A percentile compares a stretch with the other conserved stretches of the same genome.
These are phyloP conservation scores for Pestalotiopsis sp. DNA, from an alignment of 2,329 filamentous ascomycete genomes.

Conservation along the genomic window DNA sequence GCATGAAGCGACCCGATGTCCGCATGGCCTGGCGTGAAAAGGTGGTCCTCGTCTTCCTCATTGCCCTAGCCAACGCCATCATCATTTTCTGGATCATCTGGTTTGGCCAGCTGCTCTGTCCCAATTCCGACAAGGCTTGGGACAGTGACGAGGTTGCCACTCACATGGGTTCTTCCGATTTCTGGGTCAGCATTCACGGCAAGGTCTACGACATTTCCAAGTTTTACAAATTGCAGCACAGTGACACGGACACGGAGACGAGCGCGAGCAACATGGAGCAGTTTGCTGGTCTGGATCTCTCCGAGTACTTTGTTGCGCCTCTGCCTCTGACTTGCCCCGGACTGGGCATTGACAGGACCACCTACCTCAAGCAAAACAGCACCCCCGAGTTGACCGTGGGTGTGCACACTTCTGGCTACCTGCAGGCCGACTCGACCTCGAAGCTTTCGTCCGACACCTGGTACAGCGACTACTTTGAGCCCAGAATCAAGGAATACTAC, in stretches of 20 bases:
- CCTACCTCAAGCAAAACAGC: slow-evolving; percentile 65
- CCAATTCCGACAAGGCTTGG: slow-evolving; percentile 92
- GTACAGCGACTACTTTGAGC: slow-evolving; percentile 77
- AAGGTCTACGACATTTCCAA: slow-evolving; percentile 90
- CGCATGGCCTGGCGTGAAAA: slow-evolving; percentile 98
- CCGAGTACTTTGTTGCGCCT: slow-evolving; percentile 84
- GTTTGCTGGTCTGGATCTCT: slow-evolving; percentile 77
- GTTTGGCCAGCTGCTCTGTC: slow-evolving; percentile 85
- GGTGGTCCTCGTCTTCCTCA: slow-evolving; percentile 78
- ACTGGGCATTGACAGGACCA: slow-evolving; percentile 63
- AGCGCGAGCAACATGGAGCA: slow-evolving; percentile 69
- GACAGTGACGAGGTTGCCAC: slow-evolving; percentile 66
- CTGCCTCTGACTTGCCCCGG: slow-evolving; percentile 74
- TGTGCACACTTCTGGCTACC: slow-evolving; percentile 71
- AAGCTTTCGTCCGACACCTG: slow-evolving; percentile 68
- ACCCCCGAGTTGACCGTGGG: slow-evolving; percentile 60
- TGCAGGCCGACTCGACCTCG: slow-evolving; percentile 57
- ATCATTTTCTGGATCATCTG: slow-evolving; percentile 92
- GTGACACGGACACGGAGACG: slow-evolving; percentile 68
- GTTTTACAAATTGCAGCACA: slow-evolving; percentile 86
- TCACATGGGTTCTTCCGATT: slow-evolving; percentile 76
- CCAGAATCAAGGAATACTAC: slow-evolving; percentile 82
- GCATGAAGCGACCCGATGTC: slow-evolving; percentile 97
- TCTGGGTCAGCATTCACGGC: slow-evolving; percentile 85
- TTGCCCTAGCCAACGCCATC: slow-evolving; percentile 76